phyloP scores from a whole-genome alignment of 257 asterid genomes.

The Jasminum sambac region DNA sequence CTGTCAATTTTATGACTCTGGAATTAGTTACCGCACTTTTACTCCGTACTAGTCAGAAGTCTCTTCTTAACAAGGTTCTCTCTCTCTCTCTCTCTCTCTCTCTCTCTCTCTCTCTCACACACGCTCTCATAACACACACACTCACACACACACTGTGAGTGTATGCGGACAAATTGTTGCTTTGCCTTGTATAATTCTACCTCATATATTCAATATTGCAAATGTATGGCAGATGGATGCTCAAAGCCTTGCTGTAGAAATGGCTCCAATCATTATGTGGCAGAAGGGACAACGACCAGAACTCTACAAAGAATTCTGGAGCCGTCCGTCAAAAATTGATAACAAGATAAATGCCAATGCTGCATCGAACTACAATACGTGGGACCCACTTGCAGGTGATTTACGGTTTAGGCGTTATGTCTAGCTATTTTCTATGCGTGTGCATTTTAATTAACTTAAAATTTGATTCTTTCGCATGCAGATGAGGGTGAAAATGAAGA shows the following conservation, averaged over 20 bases:
- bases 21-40: constrained; percentile 83
- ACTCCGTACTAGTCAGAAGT: constrained; percentile 78
- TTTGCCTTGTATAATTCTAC: background rate
- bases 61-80: constrained; percentile 73
- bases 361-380: constrained; percentile 41
- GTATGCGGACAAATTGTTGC: no score
- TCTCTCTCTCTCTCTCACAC: background rate
- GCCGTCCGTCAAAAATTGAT: constrained; percentile 44
- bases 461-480: constrained; percentile 29
- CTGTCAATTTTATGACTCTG: constrained; percentile 85
- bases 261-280: constrained; percentile 93
- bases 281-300: constrained; percentile 69
- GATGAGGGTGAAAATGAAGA: constrained; percentile 62
- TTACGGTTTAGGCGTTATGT: constrained; percentile 1
- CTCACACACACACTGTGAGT: no score
- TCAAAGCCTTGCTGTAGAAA: constrained; percentile 83
- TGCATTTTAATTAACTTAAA: constrained; percentile 15
- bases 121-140: no score
- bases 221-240: constrained; percentile 75
- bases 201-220: constrained; percentile 23
- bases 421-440: background rate
- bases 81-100: constrained; percentile 15
- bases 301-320: constrained; percentile 64
- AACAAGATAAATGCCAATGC: constrained; percentile 39
- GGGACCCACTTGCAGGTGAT: constrained; percentile 76